Base-by-base conservation (phyloP, 805 yeast species). In the Wickerhamiella cacticola region DNA sequence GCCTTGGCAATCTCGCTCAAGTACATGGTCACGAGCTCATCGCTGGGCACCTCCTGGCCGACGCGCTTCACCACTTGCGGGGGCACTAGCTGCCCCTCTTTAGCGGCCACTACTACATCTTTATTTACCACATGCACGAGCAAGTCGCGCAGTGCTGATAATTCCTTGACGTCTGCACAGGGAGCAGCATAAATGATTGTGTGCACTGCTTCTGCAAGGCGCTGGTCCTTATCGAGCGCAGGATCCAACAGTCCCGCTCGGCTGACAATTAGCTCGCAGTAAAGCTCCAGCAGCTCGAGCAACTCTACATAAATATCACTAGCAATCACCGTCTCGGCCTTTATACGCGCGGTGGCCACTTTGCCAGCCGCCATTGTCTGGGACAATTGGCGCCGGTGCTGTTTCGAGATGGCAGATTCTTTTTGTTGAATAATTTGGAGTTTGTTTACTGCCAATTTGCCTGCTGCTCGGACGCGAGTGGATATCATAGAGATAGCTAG, bases 311-410 rank as follows among this genome's bases (percentile, higher is more conserved):
- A 76, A 26, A 83, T 75, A 59, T 86, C 96, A 55, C 84, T 89
- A 29, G 88, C 72, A 26, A 87, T 82, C 49, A 86, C 75, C 56
- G 82, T 82, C 60, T 86, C 96, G 2, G 84, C 89, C 44, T 94
- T 65, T 49, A 85, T 85, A 48, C 74, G 73, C 9, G 95, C 95
- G 56, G 87, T 82, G 45, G 80, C 79, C 52, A 84, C 88, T 58
- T 83, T 85, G 5, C 85, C 86, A 38, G 68, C 70, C 7, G 72
- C 68, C 45, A 86, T 66, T 9, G 85, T 66, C 42, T 82, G 87
- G 1, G 94, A 94, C 61, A 79, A 68, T 58, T 66, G 68, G 6
- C 88, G 67, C 44, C 94, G 68, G 54, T 77, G 82, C 57, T 81
- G 86, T 61, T 83, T 83, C 16, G 87, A 78, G 16, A 81, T 56